These are phyloP conservation scores for Trichoderma hamatum DNA, from an alignment of 2,329 filamentous ascomycete species.

Conservation along the genomic window DNA sequence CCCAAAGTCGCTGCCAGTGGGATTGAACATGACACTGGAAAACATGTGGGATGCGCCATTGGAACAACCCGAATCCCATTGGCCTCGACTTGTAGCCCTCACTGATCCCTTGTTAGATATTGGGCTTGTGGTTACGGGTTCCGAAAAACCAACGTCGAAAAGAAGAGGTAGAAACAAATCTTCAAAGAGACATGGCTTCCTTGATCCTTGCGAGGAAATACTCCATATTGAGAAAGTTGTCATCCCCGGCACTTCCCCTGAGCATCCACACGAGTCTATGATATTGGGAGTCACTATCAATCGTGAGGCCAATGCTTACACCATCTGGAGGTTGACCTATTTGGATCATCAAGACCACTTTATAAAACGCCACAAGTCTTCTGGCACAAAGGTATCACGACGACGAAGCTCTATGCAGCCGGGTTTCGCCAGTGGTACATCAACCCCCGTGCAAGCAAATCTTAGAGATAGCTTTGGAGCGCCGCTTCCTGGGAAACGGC, in stretches of 20 bases:
- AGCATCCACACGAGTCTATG: constrained; percentile 54
- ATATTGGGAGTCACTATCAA: constrained; percentile 82
- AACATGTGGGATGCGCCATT: constrained; percentile 60
- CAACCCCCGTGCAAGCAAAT: constrained; percentile 72
- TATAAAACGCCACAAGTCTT: constrained; percentile 50
- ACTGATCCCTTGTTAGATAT: constrained; percentile 85
- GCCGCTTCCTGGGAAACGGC: constrained; percentile 56
- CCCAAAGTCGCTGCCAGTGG: constrained; percentile 57
- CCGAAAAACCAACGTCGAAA: constrained; percentile 45
- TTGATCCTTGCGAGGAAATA: constrained; percentile 80
- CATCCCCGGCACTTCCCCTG: constrained; percentile 51
- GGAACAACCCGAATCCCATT: constrained; percentile 59
- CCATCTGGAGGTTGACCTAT: constrained; percentile 82
- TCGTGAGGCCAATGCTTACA: constrained; percentile 73
- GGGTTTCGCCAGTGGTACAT: constrained; percentile 71
- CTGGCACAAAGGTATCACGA: constrained; percentile 52
- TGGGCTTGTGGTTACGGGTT: constrained; percentile 73
- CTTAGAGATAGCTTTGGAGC: constrained; percentile 78
- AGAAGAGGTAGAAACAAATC: constrained; percentile 39
- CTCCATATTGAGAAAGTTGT: constrained; percentile 75
- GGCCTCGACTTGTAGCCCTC: constrained; percentile 79
- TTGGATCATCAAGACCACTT: constrained; percentile 66
- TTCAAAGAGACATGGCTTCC: constrained; percentile 53
- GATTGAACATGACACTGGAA: constrained; percentile 57
- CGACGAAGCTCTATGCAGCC: constrained; percentile 68